Conservation (phyloP, 257 asterid genomes). For the Mitragyna speciosa region DNA sequence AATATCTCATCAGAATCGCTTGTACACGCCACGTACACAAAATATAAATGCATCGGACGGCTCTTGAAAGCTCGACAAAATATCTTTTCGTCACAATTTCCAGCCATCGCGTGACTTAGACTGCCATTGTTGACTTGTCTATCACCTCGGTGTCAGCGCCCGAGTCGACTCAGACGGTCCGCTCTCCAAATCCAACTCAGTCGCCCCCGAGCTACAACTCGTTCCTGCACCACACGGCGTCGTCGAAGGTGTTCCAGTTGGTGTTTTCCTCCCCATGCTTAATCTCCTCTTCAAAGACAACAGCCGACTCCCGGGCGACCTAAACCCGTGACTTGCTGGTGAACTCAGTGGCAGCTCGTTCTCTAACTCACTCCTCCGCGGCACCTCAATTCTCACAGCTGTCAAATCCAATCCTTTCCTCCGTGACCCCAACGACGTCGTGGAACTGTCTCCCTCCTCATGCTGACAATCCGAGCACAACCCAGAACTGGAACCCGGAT, state of each 20-base stretch:
- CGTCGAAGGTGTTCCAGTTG: conserved; percentile 26
- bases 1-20: neutral
- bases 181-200: conserved; percentile 42
- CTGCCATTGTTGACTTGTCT: too few relatives aligned
- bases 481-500: conserved; percentile 44
- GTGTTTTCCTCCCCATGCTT: conserved; percentile 59
- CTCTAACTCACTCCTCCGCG: conserved; percentile 41
- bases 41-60: neutral
- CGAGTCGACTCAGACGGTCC: conserved; percentile 24
- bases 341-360: conserved; percentile 50
- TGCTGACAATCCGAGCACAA: conserved; percentile 22
- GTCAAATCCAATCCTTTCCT: conserved; percentile 53
- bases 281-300: conserved; percentile 56
- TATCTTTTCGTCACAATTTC: neutral
- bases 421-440: conserved; percentile 35
- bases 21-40: neutral
- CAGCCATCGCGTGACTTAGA: neutral
- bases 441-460: conserved; percentile 19
- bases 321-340: conserved; percentile 31
- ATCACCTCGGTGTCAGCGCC: conserved; percentile 20
- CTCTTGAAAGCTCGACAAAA: neutral
- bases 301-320: conserved; percentile 55
- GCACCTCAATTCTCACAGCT: conserved; percentile 61
- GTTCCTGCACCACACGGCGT: conserved; percentile 41
- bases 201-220: conserved; percentile 17